phyloP scores from a whole-genome alignment of 2,329 filamentous ascomycete species.

The Trichoderma pleuroti region DNA sequence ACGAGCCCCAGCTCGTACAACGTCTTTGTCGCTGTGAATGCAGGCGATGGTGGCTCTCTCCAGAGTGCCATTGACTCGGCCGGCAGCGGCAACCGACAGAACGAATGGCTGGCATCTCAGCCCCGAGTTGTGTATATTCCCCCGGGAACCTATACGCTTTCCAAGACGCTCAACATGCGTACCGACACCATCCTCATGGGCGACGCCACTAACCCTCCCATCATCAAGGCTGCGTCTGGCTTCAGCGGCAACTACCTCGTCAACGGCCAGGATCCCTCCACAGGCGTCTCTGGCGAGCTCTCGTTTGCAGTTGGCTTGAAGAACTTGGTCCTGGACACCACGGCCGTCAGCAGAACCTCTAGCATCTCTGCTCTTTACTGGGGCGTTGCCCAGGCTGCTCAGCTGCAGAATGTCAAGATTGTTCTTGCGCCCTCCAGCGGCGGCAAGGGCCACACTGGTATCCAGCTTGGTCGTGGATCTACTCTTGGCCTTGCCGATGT shows the following conservation, averaged over 20 bases:
- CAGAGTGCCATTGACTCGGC: slow-evolving; percentile 39
- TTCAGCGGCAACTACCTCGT: slow-evolving; percentile 36
- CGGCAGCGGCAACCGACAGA: slow-evolving; percentile 32
- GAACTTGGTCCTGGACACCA: slow-evolving; percentile 43
- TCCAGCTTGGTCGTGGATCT: slow-evolving; percentile 40
- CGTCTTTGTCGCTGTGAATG: slow-evolving; percentile 36
- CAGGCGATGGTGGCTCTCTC: slow-evolving; percentile 37
- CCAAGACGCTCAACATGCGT: slow-evolving; percentile 39
- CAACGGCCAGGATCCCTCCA: slow-evolving; percentile 36
- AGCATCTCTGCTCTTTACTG: slow-evolving; percentile 41
- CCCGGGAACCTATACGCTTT: slow-evolving; percentile 40
- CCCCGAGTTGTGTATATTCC: slow-evolving; percentile 41
- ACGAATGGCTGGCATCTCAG: slow-evolving; percentile 41
- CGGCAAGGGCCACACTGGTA: slow-evolving; percentile 40
- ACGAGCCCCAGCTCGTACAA: slow-evolving; percentile 36
- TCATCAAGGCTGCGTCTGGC: slow-evolving; percentile 38
- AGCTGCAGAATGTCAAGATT: slow-evolving; percentile 44
- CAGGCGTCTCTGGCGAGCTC: slow-evolving; percentile 34
- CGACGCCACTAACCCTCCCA: slow-evolving; percentile 41
- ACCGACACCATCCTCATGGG: slow-evolving; percentile 46
- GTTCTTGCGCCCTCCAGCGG: slow-evolving; percentile 36
- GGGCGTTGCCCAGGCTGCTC: slow-evolving; percentile 43
- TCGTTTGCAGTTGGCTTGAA: slow-evolving; percentile 43
- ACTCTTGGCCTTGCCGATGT: slow-evolving; percentile 41
- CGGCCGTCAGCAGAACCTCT: slow-evolving; percentile 31